Evolutionary conservation across 495 filamentous ascomycete genomes (phyloP).

Genomic region (Lasiosphaeris hirsuta): DNA sequence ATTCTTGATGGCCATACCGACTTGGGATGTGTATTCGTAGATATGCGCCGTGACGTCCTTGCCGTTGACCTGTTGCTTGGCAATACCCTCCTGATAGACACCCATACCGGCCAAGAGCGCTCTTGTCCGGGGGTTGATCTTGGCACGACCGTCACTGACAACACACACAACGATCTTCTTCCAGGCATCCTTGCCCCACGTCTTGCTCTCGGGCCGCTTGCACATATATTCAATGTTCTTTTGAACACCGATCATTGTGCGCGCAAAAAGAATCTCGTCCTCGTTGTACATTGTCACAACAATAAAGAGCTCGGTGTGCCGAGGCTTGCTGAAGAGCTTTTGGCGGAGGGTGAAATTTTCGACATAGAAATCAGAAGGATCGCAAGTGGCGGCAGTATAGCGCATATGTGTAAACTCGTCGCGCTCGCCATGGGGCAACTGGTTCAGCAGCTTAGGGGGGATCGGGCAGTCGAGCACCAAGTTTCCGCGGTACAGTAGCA

Average conservation of each 20-base stretch:
- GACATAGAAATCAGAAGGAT: slow-evolving; percentile 81
- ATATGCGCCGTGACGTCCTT: slow-evolving; percentile 98
- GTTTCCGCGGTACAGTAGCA: slow-evolving; percentile 94
- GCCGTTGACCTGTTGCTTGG: slow-evolving; percentile 94
- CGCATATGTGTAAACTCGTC: slow-evolving; percentile 99
- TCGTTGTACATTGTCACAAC: slow-evolving; percentile 99
- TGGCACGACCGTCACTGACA: slow-evolving; percentile 95
- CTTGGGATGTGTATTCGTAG: slow-evolving; percentile 98
- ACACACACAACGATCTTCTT: slow-evolving; percentile 99
- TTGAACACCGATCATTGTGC: slow-evolving; percentile 95
- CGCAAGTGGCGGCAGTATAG: slow-evolving; percentile 95
- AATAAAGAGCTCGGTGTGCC: slow-evolving; percentile 96
- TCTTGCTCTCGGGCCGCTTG: slow-evolving; percentile 82
- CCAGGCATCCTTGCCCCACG: slow-evolving; percentile 98
- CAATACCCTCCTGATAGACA: slow-evolving; percentile 97
- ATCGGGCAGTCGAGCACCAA: slow-evolving; percentile 96
- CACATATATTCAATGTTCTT: slow-evolving; percentile 99
- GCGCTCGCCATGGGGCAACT: slow-evolving; percentile 83
- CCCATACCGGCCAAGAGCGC: slow-evolving; percentile 91
- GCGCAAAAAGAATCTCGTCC: slow-evolving; percentile 92
- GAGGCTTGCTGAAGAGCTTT: slow-evolving; percentile 85
- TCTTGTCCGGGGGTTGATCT: slow-evolving; percentile 91
- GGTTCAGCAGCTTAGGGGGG: slow-evolving; percentile 79
- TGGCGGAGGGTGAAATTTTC: slow-evolving; percentile 93
- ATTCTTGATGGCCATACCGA: slow-evolving; percentile 82